These are phyloP conservation scores for Lachancea meyersii DNA, from an alignment of 805 yeast species.

Conservation along the genomic window DNA sequence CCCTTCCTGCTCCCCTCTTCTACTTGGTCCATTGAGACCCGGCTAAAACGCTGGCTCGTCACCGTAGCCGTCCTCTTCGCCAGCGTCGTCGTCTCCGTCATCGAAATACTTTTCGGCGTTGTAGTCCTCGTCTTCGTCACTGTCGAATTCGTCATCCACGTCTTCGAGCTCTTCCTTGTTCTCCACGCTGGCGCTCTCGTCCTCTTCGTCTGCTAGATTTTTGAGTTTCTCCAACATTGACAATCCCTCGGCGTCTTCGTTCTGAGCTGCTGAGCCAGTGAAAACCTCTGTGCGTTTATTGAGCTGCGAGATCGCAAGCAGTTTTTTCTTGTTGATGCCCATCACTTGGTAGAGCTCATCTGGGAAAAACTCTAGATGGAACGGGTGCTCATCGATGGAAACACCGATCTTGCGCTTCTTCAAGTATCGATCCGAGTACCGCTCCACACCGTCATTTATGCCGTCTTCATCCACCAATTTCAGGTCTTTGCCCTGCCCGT, in stretches of 20 bases:
- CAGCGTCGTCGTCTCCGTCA: constrained; percentile 49
- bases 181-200: constrained; percentile 29
- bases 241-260: constrained; percentile 27
- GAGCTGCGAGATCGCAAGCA: constrained; percentile 37
- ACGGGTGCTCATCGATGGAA: constrained; percentile 75
- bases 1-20: not conserved
- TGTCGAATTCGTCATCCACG: constrained; percentile 54
- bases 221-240: constrained; percentile 45
- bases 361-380: constrained; percentile 65
- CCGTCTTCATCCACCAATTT: constrained; percentile 36
- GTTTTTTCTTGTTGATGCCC: constrained; percentile 54
- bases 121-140: constrained; percentile 54
- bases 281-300: constrained; percentile 26
- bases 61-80: constrained; percentile 45
- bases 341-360: constrained; percentile 66
- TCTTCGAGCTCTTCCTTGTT: constrained; percentile 36
- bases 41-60: constrained; percentile 56
- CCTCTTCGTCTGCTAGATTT: constrained; percentile 44
- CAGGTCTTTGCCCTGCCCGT: constrained; percentile 18
- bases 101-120: constrained; percentile 60
- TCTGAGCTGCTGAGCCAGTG: constrained; percentile 21
- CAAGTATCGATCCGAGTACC: constrained; percentile 77
- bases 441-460: constrained; percentile 61
- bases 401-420: constrained; percentile 64
- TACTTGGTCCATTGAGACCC: not conserved